Conservation (phyloP, 495 filamentous ascomycete species). For the Collariella sp. region DNA sequence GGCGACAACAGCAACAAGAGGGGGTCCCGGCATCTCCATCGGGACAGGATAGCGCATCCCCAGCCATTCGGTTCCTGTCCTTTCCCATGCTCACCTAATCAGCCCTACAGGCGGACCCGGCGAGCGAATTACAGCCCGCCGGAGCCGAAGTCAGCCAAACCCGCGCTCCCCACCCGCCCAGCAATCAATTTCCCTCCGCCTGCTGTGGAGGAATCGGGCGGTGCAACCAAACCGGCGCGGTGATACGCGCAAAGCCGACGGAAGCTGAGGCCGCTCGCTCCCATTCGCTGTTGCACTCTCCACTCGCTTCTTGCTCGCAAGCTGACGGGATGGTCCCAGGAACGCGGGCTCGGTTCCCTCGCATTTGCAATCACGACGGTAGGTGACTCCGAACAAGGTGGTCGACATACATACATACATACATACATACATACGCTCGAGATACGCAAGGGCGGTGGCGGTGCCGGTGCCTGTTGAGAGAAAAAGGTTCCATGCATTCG, state of each 20-base stretch:
- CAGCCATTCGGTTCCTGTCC: conserved; percentile 4
- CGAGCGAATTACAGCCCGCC: conserved; percentile 5
- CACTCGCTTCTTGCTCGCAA: background rate
- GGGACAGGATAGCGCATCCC: background rate
- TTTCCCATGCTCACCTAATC: conserved; percentile 2
- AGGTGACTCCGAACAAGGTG: too few relatives aligned
- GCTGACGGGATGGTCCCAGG: conserved; percentile 2
- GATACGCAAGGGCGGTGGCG: background rate
- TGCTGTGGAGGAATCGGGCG: conserved; percentile 5
- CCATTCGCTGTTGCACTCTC: background rate
- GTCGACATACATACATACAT: too few relatives aligned
- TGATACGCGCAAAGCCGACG: background rate
- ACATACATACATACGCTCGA: too few relatives aligned
- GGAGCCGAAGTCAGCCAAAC: background rate
- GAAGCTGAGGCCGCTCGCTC: background rate
- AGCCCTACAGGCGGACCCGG: conserved; percentile 10
- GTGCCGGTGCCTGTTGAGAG: too few relatives aligned
- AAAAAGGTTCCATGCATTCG: background rate
- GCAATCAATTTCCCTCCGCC: conserved; percentile 4
- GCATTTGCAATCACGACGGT: too few relatives aligned
- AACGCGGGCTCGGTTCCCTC: background rate
- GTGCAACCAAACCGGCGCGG: background rate
- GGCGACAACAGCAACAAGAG: too few relatives aligned
- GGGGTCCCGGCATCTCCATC: conserved; percentile 2
- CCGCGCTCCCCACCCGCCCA: too few relatives aligned